These are phyloP conservation scores for Monoraphidium neglectum DNA, from an alignment of 139 green algal species.

Conservation along the genomic window DNA sequence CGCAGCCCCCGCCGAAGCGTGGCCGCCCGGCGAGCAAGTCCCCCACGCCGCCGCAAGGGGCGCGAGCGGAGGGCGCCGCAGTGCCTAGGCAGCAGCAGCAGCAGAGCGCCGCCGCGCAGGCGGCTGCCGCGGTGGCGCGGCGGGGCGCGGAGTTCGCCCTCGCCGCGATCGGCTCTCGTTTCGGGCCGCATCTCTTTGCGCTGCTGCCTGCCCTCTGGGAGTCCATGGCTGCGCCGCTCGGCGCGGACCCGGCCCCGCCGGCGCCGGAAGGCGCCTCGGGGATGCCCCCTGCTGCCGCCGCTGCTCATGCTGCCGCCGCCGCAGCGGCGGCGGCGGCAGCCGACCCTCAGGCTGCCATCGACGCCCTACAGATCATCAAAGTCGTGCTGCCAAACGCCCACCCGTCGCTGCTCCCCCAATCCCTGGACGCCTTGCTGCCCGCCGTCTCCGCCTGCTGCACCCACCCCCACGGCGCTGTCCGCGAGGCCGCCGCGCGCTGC, in stretches of 20 bases:
- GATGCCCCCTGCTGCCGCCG: conserved; percentile 23
- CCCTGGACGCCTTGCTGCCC: conserved; percentile 59
- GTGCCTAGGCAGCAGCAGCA: too few relatives aligned
- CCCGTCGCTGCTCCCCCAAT: conserved; percentile 35
- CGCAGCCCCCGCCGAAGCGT: too few relatives aligned
- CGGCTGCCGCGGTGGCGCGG: conserved; percentile 28
- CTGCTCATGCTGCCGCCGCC: conserved; percentile 12
- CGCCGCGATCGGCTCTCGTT: conserved; percentile 38
- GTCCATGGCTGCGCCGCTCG: conserved; percentile 51
- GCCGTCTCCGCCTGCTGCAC: conserved; percentile 35
- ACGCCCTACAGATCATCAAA: conserved; percentile 67
- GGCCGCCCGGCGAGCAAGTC: too few relatives aligned
- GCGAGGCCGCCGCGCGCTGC: conserved; percentile 46
- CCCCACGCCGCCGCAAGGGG: too few relatives aligned
- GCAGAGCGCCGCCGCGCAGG: conserved; percentile 15
- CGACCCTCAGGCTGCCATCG: conserved; percentile 31
- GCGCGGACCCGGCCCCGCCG: not conserved
- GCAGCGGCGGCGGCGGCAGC: conserved; percentile 1
- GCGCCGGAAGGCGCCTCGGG: too few relatives aligned
- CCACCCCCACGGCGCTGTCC: conserved; percentile 49
- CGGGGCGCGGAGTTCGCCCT: conserved; percentile 77
- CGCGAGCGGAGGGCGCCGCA: conserved; percentile 4
- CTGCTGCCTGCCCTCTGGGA: conserved; percentile 73
- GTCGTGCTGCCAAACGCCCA: conserved; percentile 64
- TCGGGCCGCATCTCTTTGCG: conserved; percentile 54